Evolutionary conservation across 192 early-diverging fungal genomes (phyloP).

Genomic region (Gryganskiella cystojenkinii): DNA sequence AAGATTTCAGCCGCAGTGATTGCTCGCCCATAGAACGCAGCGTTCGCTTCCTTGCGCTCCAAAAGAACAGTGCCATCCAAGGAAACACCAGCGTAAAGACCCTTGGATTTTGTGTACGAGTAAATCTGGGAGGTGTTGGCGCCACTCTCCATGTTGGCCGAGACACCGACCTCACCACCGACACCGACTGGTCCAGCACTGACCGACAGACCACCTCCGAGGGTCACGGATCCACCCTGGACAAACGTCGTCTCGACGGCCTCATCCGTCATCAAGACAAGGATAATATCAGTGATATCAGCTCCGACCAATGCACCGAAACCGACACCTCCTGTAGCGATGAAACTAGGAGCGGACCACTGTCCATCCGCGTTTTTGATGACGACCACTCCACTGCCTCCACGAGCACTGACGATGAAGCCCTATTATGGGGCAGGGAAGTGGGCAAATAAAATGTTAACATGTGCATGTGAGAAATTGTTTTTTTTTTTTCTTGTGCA

Average conservation of each 20-base stretch:
- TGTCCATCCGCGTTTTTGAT: slow-evolving; percentile 65
- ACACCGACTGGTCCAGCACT: slow-evolving; percentile 64
- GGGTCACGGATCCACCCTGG: slow-evolving; percentile 87
- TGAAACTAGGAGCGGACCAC: slow-evolving; percentile 93
- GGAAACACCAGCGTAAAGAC: slow-evolving; percentile 90
- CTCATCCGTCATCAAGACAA: slow-evolving; percentile 86
- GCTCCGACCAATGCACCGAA: slow-evolving; percentile 90
- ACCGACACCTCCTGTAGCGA: slow-evolving; percentile 86
- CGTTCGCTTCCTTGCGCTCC: slow-evolving; percentile 88
- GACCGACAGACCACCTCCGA: slow-evolving; percentile 85
- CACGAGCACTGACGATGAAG: slow-evolving; percentile 87
- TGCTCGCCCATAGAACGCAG: slow-evolving; percentile 76
- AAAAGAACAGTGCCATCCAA: slow-evolving; percentile 85
- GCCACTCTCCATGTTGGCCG: slow-evolving; percentile 46
- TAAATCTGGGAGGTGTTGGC: slow-evolving; percentile 80
- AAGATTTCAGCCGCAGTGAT: slow-evolving; percentile 85
- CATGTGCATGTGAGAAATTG: neutral
- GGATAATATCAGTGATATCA: slow-evolving; percentile 93
- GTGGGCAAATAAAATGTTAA: neutral
- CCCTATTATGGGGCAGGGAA: slow-evolving; percentile 59
- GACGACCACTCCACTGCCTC: slow-evolving; percentile 88
- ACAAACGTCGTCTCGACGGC: slow-evolving; percentile 90
- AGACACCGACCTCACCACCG: slow-evolving; percentile 55
- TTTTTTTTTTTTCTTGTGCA: too few relatives aligned
- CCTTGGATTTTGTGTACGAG: slow-evolving; percentile 90